Percentiles rank a stretch among this genome's conserved stretches.
Conservation (phyloP, 495 filamentous ascomycete genomes). For the Astrothelium subdiscretum region DNA sequence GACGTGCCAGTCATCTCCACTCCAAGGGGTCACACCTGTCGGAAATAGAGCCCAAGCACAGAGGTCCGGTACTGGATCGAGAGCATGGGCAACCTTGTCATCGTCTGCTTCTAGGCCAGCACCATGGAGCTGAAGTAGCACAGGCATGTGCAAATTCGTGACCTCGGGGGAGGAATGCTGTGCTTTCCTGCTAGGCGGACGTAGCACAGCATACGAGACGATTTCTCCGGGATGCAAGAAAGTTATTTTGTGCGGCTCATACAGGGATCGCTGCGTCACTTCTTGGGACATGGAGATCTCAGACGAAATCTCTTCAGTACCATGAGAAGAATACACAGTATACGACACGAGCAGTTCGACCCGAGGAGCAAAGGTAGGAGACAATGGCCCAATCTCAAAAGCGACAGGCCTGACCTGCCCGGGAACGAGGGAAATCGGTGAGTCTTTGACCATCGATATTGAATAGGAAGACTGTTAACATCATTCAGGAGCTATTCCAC, state of each 20-base stretch:
- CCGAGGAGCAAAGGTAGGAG: background rate
- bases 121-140: slow-evolving; percentile 43
- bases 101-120: slow-evolving; percentile 46
- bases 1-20: slow-evolving; percentile 51
- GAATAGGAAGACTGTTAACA: background rate
- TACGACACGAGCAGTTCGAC: background rate
- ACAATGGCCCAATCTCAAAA: slow-evolving; percentile 13
- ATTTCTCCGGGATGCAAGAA: slow-evolving; percentile 44
- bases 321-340: background rate
- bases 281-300: background rate
- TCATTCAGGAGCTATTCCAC: background rate
- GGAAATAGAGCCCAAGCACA: slow-evolving; percentile 49
- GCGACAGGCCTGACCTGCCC: slow-evolving; percentile 34
- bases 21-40: slow-evolving; percentile 49
- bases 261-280: slow-evolving; percentile 18
- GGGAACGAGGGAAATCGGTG: slow-evolving; percentile 26
- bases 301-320: slow-evolving; percentile 6
- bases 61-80: slow-evolving; percentile 40
- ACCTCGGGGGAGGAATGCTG: slow-evolving; percentile 10
- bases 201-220: slow-evolving; percentile 51
- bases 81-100: slow-evolving; percentile 32
- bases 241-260: slow-evolving; percentile 44
- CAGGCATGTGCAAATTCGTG: slow-evolving; percentile 22
- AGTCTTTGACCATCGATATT: background rate
- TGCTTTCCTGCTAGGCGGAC: slow-evolving; percentile 40